phyloP scores from a whole-genome alignment of 495 filamentous ascomycete species.

The Lasiosphaeris hirsuta region DNA sequence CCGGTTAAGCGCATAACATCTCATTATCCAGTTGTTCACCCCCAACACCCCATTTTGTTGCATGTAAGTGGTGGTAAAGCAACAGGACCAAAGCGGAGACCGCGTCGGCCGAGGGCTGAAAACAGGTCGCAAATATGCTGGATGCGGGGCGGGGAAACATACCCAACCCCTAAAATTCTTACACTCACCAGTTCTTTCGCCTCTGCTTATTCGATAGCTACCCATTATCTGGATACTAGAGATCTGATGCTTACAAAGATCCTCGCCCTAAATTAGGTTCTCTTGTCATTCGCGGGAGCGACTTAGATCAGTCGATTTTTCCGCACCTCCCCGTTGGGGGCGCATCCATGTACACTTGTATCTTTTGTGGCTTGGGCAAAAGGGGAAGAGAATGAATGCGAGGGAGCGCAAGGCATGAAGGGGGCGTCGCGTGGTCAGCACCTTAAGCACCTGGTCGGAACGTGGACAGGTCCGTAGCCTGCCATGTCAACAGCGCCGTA shows the following conservation, averaged over 20 bases:
- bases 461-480: background rate
- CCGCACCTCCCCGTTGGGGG: background rate
- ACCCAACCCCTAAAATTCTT: too few relatives aligned
- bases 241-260: background rate
- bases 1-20: too few relatives aligned
- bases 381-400: background rate
- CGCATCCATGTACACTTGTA: too few relatives aligned
- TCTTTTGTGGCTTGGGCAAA: background rate
- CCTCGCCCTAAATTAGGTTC: conserved; percentile 6
- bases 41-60: too few relatives aligned
- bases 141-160: too few relatives aligned
- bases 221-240: background rate
- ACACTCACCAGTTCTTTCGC: too few relatives aligned
- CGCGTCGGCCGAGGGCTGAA: too few relatives aligned
- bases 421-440: conserved; percentile 23
- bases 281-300: background rate
- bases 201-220: too few relatives aligned
- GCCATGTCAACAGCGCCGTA: conserved; percentile 2
- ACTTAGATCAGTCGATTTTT: background rate
- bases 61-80: too few relatives aligned
- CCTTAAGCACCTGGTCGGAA: conserved; percentile 18
- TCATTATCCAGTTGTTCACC: too few relatives aligned
- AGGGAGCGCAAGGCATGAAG: background rate
- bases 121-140: too few relatives aligned
- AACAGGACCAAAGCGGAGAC: too few relatives aligned